Evolutionary conservation across 495 filamentous ascomycete species (phyloP).

Genomic region (Tuber umbilicatum): DNA sequence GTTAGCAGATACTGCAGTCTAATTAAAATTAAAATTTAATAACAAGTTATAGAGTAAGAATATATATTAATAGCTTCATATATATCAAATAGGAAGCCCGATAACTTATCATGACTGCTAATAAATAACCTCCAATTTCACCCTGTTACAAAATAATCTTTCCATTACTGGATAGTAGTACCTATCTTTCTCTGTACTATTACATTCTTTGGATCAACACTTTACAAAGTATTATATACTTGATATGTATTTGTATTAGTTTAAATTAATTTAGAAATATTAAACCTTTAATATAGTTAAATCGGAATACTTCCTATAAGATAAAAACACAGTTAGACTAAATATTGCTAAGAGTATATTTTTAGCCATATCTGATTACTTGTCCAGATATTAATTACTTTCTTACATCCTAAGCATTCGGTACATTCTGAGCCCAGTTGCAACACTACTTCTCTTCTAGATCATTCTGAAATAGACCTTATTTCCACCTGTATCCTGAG

Average conservation of each 20-base stretch:
- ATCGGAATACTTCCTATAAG: background rate
- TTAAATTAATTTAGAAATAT: too few species aligned
- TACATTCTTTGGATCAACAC: background rate
- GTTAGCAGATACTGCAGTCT: too few species aligned
- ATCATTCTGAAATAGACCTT: too few species aligned
- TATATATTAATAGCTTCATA: slow-evolving; percentile 21
- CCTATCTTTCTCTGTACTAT: background rate
- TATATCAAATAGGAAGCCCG: slow-evolving; percentile 18
- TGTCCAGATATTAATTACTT: slow-evolving; percentile 2
- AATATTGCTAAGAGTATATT: slow-evolving; percentile 12
- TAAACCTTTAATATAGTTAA: too few species aligned
- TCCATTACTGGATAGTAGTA: background rate
- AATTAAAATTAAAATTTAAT: too few species aligned
- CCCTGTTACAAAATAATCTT: background rate
- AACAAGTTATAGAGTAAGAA: slow-evolving; percentile 11
- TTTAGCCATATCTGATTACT: background rate
- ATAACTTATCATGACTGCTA: slow-evolving; percentile 11
- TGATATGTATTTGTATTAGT: background rate
- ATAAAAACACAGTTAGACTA: background rate
- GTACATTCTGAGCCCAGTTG: too few species aligned
- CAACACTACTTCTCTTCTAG: too few species aligned
- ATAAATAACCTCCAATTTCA: slow-evolving; percentile 10
- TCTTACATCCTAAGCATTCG: too few species aligned
- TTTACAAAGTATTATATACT: background rate
- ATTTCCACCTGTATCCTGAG: too few species aligned